These are phyloP conservation scores for Pigoraptor vietnamica DNA, from an alignment of 78 protist genomes.

Conservation along the genomic window DNA sequence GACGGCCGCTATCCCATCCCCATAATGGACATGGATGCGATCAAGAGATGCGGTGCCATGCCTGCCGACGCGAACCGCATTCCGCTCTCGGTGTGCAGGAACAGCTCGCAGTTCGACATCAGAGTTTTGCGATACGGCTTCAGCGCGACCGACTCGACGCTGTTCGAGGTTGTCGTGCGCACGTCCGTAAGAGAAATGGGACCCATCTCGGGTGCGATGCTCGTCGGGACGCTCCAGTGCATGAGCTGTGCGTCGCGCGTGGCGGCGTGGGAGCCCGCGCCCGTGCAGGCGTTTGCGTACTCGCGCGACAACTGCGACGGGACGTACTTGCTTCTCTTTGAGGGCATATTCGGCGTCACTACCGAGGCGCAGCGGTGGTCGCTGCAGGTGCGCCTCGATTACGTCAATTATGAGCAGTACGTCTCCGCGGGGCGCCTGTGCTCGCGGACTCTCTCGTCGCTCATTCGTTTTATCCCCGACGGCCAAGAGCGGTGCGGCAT, in stretches of 20 bases:
- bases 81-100: not conserved
- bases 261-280: not conserved
- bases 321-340: not conserved
- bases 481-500: not conserved
- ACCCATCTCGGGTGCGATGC: not conserved
- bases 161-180: not conserved
- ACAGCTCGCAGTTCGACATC: not conserved
- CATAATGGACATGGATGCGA: not conserved
- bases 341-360: not conserved
- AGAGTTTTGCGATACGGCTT: not conserved
- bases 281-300: not conserved
- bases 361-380: not conserved
- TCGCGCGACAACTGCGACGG: not conserved
- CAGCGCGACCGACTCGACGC: not conserved
- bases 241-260: not conserved
- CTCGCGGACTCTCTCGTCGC: not conserved
- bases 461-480: not conserved
- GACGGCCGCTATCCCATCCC: not conserved
- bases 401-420: not conserved
- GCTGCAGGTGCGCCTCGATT: not conserved
- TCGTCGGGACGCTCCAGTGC: not conserved
- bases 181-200: not conserved
- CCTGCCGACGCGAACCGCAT: not conserved
- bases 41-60: not conserved
- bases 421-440: not conserved